phyloP scores from a whole-genome alignment of 2,329 filamentous ascomycete species.

The Elsinoe fawcettii region DNA sequence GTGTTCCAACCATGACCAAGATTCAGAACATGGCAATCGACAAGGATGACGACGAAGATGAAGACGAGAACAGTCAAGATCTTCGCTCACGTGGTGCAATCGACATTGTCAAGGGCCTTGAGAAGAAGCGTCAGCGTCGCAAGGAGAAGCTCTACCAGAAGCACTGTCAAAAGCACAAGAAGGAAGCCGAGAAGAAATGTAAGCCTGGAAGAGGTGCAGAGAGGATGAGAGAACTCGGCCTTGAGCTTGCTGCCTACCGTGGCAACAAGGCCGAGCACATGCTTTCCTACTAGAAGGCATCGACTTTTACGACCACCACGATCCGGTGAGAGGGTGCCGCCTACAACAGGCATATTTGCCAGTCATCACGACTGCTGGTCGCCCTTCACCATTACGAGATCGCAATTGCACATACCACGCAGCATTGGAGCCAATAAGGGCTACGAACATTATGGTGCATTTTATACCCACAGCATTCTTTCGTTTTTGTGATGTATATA shows the following conservation, averaged over 20 bases:
- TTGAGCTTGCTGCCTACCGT: conserved; percentile 75
- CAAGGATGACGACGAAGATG: conserved; percentile 37
- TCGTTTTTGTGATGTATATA: conserved; percentile 12
- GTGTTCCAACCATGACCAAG: conserved; percentile 34
- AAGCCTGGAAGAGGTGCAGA: conserved; percentile 81
- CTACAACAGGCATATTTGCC: conserved; percentile 14
- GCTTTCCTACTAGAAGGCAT: conserved; percentile 33
- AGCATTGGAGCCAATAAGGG: conserved; percentile 6
- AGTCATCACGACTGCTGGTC: conserved; percentile 19
- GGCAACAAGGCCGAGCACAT: conserved; percentile 50
- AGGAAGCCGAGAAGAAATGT: conserved; percentile 42
- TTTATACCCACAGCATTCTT: conserved; percentile 9
- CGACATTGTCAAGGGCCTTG: conserved; percentile 92
- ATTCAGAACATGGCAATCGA: conserved; percentile 45
- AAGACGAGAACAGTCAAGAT: conserved; percentile 37
- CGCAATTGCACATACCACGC: conserved; percentile 11
- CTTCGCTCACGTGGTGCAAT: conserved; percentile 83
- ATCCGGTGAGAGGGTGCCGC: conserved; percentile 17
- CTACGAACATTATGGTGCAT: conserved; percentile 4
- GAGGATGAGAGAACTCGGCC: conserved; percentile 84
- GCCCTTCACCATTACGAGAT: conserved; percentile 15
- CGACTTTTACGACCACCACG: conserved; percentile 10
- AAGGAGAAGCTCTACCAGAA: conserved; percentile 90
- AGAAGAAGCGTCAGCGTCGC: conserved; percentile 85
- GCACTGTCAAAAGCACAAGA: conserved; percentile 74